A percentile compares a stretch with the other conserved stretches of the same genome.
These are phyloP conservation scores for Juglanconis oblonga DNA, from an alignment of 2,329 filamentous ascomycete genomes.

Conservation along the genomic window DNA sequence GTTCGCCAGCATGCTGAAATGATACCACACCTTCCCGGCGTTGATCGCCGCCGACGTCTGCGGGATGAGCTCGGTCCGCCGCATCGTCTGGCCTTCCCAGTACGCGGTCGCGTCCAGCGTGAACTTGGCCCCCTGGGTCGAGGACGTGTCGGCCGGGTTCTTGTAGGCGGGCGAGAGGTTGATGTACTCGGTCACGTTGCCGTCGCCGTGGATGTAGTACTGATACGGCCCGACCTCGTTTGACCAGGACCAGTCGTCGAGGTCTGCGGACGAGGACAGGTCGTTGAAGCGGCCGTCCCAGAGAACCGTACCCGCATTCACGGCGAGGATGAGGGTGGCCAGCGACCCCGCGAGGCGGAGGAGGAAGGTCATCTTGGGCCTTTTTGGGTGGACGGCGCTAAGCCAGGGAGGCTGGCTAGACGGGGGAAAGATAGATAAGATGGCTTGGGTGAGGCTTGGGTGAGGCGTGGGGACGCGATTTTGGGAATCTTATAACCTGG, in stretches of 20 bases:
- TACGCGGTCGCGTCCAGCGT: slow-evolving; percentile 58
- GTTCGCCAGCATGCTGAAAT: slow-evolving; percentile 60
- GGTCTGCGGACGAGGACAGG: slow-evolving; percentile 49
- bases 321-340: slow-evolving; percentile 28
- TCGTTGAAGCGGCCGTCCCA: slow-evolving; percentile 69
- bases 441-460: no score
- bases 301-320: slow-evolving; percentile 43
- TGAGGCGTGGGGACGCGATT: no score
- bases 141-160: slow-evolving; percentile 59
- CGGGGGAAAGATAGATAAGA: no score
- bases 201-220: slow-evolving; percentile 71
- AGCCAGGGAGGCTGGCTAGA: not conserved
- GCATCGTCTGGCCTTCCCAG: slow-evolving; percentile 68
- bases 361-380: not conserved
- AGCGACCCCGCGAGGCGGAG: slow-evolving; percentile 2
- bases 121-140: slow-evolving; percentile 60
- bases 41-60: slow-evolving; percentile 55
- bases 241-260: slow-evolving; percentile 63
- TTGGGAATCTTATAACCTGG: no score
- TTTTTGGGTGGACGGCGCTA: slow-evolving; percentile 5
- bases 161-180: slow-evolving; percentile 59
- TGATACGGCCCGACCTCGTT: slow-evolving; percentile 69
- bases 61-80: slow-evolving; percentile 67
- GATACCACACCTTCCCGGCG: slow-evolving; percentile 61
- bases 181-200: slow-evolving; percentile 55